phyloP scores from a whole-genome alignment of 2,329 filamentous ascomycete species.

The Claviceps africana region DNA sequence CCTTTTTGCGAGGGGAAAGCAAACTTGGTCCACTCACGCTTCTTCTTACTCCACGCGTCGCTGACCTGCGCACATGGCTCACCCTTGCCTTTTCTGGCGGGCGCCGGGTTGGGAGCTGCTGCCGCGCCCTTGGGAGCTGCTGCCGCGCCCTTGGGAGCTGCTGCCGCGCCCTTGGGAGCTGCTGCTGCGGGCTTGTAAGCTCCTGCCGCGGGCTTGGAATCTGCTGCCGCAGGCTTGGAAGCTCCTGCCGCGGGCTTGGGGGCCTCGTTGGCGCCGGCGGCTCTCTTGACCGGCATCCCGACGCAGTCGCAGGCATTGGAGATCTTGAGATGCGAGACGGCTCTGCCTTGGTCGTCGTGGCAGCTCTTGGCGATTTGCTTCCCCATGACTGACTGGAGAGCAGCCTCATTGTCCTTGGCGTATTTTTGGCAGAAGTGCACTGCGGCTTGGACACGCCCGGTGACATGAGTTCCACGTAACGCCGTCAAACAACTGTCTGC shows the following conservation, averaged over 20 bases:
- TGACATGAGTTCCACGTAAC: neutral
- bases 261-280: too few species aligned
- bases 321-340: neutral
- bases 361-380: neutral
- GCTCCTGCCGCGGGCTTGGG: too few species aligned
- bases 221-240: too few species aligned
- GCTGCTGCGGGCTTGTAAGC: too few species aligned
- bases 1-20: neutral
- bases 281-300: too few species aligned
- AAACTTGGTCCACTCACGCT: neutral
- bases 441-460: neutral
- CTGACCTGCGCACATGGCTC: constrained; percentile 8
- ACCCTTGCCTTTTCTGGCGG: too few species aligned
- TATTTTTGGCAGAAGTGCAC: neutral
- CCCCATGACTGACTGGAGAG: constrained; percentile 2
- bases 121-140: too few species aligned
- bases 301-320: neutral
- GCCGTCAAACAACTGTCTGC: constrained; percentile 25
- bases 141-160: too few species aligned
- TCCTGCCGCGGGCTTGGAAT: neutral
- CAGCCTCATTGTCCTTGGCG: too few species aligned
- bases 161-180: too few species aligned
- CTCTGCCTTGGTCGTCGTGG: neutral
- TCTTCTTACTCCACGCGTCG: constrained; percentile 4
- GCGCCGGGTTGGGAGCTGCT: too few species aligned